Conservation (phyloP, 768 basidiomycete species). For the Podaxis sp. region DNA sequence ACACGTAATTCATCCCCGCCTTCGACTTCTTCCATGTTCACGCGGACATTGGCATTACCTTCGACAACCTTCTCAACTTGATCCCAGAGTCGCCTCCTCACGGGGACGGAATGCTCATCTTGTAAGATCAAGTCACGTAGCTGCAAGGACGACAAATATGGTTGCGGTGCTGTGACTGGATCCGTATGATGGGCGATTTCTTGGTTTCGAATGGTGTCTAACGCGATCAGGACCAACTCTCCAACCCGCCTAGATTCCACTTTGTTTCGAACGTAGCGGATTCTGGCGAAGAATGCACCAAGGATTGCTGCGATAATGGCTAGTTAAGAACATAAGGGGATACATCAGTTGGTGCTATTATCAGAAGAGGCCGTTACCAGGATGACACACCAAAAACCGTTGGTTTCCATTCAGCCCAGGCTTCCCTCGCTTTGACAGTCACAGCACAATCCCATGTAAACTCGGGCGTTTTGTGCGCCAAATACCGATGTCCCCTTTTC, state of each 20-base stretch:
- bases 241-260: constrained; percentile 63
- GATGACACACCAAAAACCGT: constrained; percentile 54
- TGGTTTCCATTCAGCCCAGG: constrained; percentile 65
- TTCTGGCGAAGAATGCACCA: constrained; percentile 25
- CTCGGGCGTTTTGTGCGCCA: constrained; percentile 68
- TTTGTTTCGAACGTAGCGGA: constrained; percentile 45
- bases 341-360: constrained; percentile 11
- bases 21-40: constrained; percentile 75
- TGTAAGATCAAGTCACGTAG: constrained; percentile 84
- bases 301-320: constrained; percentile 28
- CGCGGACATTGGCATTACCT: constrained; percentile 85
- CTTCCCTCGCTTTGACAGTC: constrained; percentile 59
- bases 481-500: constrained; percentile 63
- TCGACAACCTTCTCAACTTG: constrained; percentile 83
- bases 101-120: constrained; percentile 70
- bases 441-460: constrained; percentile 64
- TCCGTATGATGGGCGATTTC: constrained; percentile 81
- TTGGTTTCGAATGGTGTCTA: constrained; percentile 78
- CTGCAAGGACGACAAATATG: constrained; percentile 81
- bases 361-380: constrained; percentile 12
- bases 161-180: constrained; percentile 66
- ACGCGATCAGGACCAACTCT: constrained; percentile 72
- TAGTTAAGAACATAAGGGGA: constrained; percentile 18
- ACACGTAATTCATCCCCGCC: constrained; percentile 87
- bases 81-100: constrained; percentile 70